Evolutionary conservation across 805 yeast genomes (phyloP), one percentile per base, ranked within the genome.

Genomic region (Isabelozyma pseudorhagii): DNA sequence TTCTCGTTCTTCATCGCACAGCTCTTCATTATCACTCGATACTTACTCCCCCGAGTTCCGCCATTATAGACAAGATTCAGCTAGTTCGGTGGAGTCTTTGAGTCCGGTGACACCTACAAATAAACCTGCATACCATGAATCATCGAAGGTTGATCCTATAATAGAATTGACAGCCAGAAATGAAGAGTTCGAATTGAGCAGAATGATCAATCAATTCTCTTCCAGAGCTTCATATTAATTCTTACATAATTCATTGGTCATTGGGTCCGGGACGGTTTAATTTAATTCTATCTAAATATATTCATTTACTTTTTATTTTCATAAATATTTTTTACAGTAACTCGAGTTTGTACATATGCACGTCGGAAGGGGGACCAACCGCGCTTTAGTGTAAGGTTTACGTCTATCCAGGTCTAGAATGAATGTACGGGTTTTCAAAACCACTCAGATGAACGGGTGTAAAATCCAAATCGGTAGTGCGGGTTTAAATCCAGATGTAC

Each of bases 151-250:
- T 38, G 72, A 69, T 51, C 75, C 75, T 14, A 49, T 60, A 8
- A 67, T 69, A 40, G 75, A 69, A 52, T 52, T 66, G 42, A 56
- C 73, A 11, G 75, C 75, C 9, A 54, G 61, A 40, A 66, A 64
- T 29, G 75, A 69, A 53, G 72, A 69, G 50, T 56, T 58, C 38
- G 65, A 66, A 50, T 64, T 69, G 52, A 67, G 67, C 46, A 57
- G 55, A 42, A 55, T 66, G 51, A 56, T 66, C 47, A 55, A 57
- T 40, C 54, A 45, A 48, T 47, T 53, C 29, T 40, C 50, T 28
- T 39, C 50, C 18, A 38, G 18, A 38, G 36, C 36, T 31, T 31
- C 36, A 31, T 31, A 31, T 31, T 31, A 31, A 31, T 31, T 31
- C 36, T 31, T 31, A 8, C 5, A 31, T 31, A 6, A 9, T 10